Evolutionary conservation across 805 yeast species (phyloP).

Genomic region (Monosporozyma unispora): DNA sequence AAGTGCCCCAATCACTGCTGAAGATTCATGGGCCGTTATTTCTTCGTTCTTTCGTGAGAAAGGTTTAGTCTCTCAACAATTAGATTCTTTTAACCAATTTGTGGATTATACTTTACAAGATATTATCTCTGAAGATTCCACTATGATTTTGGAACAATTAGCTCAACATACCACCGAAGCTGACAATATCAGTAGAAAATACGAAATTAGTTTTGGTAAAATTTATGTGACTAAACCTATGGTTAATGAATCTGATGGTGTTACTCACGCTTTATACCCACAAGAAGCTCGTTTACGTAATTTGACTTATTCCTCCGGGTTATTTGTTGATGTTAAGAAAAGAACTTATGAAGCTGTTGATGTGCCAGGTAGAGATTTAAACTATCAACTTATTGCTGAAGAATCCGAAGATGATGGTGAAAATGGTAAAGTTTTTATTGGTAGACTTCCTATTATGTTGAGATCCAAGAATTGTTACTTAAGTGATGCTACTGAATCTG

Average conservation of each 20-base stretch:
- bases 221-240: constrained; percentile 94
- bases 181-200: constrained; percentile 84
- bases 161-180: constrained; percentile 92
- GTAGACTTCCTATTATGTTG: constrained; percentile 96
- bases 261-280: constrained; percentile 97
- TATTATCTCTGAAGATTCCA: constrained; percentile 90
- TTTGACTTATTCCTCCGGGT: constrained; percentile 90
- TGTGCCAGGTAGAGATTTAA: constrained; percentile 47
- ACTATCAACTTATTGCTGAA: constrained; percentile 44
- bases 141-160: constrained; percentile 90
- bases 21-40: constrained; percentile 98
- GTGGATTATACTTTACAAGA: constrained; percentile 95
- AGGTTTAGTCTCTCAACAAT: constrained; percentile 95
- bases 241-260: constrained; percentile 99
- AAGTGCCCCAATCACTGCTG: constrained; percentile 75
- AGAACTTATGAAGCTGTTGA: constrained; percentile 79
- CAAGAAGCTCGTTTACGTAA: constrained; percentile 97
- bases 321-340: constrained; percentile 92
- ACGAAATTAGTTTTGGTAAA: constrained; percentile 95
- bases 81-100: constrained; percentile 97
- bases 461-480: constrained; percentile 93
- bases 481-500: constrained; percentile 82
- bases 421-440: constrained; percentile 82
- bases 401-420: constrained; percentile 56
- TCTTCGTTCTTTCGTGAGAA: constrained; percentile 92